These are phyloP conservation scores for Bothriochloa decipiens DNA, from an alignment of 176 grass and related monocot species.

Conservation along the genomic window DNA sequence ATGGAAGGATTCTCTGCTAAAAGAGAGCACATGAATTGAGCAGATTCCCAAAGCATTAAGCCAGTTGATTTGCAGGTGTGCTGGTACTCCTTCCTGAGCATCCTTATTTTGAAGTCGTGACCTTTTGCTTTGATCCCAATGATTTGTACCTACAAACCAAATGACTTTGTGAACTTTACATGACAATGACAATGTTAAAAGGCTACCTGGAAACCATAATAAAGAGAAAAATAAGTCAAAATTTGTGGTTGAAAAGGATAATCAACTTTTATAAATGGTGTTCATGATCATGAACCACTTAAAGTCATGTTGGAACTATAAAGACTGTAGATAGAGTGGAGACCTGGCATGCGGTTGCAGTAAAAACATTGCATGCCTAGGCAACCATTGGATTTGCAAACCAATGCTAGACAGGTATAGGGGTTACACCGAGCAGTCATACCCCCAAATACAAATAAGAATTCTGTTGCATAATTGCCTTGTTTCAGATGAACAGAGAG, in stretches of 20 bases:
- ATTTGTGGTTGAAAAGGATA: neutral
- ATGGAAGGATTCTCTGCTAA: constrained; percentile 87
- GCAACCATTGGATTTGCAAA: constrained; percentile 1
- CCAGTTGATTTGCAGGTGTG: constrained; percentile 93
- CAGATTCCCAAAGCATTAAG: constrained; percentile 92
- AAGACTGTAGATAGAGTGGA: neutral
- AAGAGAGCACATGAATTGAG: constrained; percentile 77
- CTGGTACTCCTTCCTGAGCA: constrained; percentile 80
- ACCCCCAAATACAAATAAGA: too few species aligned
- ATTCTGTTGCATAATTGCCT: too few species aligned
- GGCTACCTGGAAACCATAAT: too few species aligned
- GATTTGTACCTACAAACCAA: constrained; percentile 46
- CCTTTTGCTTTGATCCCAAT: constrained; percentile 63
- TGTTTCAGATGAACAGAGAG: neutral
- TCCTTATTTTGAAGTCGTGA: constrained; percentile 72
- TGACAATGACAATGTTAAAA: neutral
- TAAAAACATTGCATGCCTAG: constrained; percentile 14
- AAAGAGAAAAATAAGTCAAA: too few species aligned
- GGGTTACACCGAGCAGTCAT: neutral
- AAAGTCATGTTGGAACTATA: constrained; percentile 1
- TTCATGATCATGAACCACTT: neutral
- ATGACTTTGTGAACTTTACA: constrained; percentile 26
- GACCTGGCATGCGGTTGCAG: neutral
- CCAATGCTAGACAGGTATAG: neutral
- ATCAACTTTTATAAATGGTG: neutral